Evolutionary conservation across 2,329 filamentous ascomycete genomes (phyloP), one percentile per base, ranked within the genome.

Genomic region (Penicillium corylophilum): DNA sequence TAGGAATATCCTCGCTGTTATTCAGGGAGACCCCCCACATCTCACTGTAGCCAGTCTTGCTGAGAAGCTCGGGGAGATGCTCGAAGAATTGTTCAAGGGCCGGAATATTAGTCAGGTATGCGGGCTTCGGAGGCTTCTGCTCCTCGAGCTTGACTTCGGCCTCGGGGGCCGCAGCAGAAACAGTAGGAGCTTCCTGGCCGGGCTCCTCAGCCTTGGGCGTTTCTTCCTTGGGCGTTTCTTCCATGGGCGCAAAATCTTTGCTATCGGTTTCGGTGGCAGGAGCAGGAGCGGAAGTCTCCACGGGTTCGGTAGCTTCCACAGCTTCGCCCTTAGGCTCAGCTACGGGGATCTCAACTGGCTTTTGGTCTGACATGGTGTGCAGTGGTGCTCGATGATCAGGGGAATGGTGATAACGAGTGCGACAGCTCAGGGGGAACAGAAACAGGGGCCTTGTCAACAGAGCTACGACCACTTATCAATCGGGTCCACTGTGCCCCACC

Each of bases 1-100:
- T 91, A 48, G 89, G 89, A 46, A 92, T 79, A 63, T 90, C 80
- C 36, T 74, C 63, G 49, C 62, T 64, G 50, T 68, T 64, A 52
- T 71, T 68, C 40, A 96, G 82, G 28, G 81, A 77, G 48, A 96
- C 84, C 44, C 92, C 92, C 84, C 92, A 97, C 80, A 96, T 89
- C 78, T 96, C 91, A 46, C 75, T 75, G 72, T 95, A 81, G 15
- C 74, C 79, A 46, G 82, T 75, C 53, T 79, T 76, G 44, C 76
- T 73, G 53, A 85, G 71, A 54, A 91, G 81, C 6, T 77, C 71
- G 5, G 81, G 74, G 29, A 92, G 77, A 26, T 77, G 77, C 9
- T 77, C 75, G 55, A 83, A 81, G 56, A 91, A 78, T 55, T 81
- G 75, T 46, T 72, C 70, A 29, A 89, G 75, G 12, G 77, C 63